A percentile compares a stretch with the other conserved stretches of the same genome.
These are phyloP conservation scores for Saccharomycopsis synnaedendra DNA, from an alignment of 805 yeast species.

Conservation along the genomic window DNA sequence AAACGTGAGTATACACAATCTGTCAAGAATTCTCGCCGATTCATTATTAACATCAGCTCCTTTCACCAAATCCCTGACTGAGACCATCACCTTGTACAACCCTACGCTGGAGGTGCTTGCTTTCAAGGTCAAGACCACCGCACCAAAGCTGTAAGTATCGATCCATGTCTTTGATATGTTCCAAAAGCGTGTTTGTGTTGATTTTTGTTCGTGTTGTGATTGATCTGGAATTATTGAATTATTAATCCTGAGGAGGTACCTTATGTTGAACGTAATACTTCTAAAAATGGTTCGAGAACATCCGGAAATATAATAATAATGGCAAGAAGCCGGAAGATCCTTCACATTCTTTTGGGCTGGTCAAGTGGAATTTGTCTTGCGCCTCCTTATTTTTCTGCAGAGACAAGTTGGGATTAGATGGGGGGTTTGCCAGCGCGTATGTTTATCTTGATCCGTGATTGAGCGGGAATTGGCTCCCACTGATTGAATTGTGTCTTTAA, in stretches of 20 bases:
- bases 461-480: no score
- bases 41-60: conserved; percentile 40
- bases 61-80: conserved; percentile 60
- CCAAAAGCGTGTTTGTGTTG: not conserved
- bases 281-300: not conserved
- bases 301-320: no score
- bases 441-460: no score
- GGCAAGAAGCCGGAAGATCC: no score
- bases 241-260: not conserved
- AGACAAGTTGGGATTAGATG: no score
- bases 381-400: no score
- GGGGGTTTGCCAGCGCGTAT: no score
- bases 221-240: not conserved
- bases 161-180: not conserved
- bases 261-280: not conserved
- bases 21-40: not conserved
- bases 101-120: conserved; percentile 52
- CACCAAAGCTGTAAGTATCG: conserved; percentile 61
- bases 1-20: conserved; percentile 44
- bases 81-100: conserved; percentile 38
- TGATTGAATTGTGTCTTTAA: no score
- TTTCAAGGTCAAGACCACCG: conserved; percentile 95
- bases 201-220: not conserved
- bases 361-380: no score
- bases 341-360: no score